Conservation (phyloP, 1,284 basidiomycete species). For the Fomitopsis pinicola region DNA sequence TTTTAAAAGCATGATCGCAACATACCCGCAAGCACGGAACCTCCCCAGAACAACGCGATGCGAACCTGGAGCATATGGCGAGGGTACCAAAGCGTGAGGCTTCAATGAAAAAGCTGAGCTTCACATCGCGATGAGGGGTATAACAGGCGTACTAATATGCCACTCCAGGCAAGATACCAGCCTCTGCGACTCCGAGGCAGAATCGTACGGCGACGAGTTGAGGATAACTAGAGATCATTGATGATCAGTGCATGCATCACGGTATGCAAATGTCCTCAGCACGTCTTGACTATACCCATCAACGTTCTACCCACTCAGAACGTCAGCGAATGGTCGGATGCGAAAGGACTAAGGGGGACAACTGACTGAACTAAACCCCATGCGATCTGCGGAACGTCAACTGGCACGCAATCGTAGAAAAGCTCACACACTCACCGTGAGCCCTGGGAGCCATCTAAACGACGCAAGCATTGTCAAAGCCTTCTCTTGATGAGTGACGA, state of each 20-base stretch:
- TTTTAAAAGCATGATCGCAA: too few species aligned
- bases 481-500: too few species aligned
- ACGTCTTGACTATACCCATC: slow-evolving; percentile 67
- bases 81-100: slow-evolving; percentile 32
- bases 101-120: background rate
- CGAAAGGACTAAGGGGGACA: slow-evolving; percentile 19
- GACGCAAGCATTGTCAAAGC: too few species aligned
- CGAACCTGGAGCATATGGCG: slow-evolving; percentile 30
- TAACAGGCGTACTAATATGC: slow-evolving; percentile 44
- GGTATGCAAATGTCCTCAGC: background rate
- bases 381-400: slow-evolving; percentile 12
- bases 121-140: too few species aligned
- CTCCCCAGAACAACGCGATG: slow-evolving; percentile 32
- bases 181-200: slow-evolving; percentile 62
- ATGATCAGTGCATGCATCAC: slow-evolving; percentile 2
- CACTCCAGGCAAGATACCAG: slow-evolving; percentile 66
- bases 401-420: background rate
- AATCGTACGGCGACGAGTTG: slow-evolving; percentile 59
- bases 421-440: slow-evolving; percentile 17
- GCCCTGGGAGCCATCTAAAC: slow-evolving; percentile 27
- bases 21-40: slow-evolving; percentile 24
- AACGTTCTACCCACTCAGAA: slow-evolving; percentile 40
- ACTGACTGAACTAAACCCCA: slow-evolving; percentile 24
- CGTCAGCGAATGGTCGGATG: slow-evolving; percentile 26
- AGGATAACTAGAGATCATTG: slow-evolving; percentile 39